Percentiles rank a stretch among this genome's conserved stretches.
Evolutionary conservation across 2,329 filamentous ascomycete species (phyloP).

Genomic region (Colletotrichum ledebouriae): DNA sequence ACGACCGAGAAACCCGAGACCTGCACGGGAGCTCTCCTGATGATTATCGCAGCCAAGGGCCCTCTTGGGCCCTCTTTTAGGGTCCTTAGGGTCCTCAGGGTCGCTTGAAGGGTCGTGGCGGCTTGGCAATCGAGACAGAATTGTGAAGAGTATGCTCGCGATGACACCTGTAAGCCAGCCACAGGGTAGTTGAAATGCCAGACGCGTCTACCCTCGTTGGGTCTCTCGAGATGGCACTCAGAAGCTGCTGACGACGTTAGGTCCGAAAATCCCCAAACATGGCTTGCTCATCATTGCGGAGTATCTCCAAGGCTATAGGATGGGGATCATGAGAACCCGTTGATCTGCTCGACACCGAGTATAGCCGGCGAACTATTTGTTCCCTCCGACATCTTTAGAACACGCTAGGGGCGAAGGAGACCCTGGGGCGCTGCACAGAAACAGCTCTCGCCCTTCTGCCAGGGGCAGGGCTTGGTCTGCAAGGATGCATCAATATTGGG

Average conservation of each 20-base stretch:
- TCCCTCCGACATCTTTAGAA: constrained; percentile 5
- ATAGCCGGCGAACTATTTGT: constrained; percentile 19
- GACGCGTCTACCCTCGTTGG: neutral
- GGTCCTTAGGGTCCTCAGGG: neutral
- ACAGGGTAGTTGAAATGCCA: neutral
- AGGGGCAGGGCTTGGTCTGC: constrained; percentile 32
- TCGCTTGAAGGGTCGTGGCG: neutral
- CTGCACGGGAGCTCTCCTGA: constrained; percentile 1
- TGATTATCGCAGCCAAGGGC: neutral
- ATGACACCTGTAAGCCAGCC: neutral
- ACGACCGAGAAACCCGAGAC: neutral
- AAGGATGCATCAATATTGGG: constrained; percentile 39
- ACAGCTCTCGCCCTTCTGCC: constrained; percentile 21
- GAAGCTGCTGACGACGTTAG: constrained; percentile 8
- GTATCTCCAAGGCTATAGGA: constrained; percentile 7
- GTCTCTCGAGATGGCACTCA: neutral
- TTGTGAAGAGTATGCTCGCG: neutral
- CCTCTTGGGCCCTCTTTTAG: neutral
- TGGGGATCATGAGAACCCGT: constrained; percentile 15
- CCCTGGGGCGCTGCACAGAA: constrained; percentile 19
- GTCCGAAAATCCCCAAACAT: constrained; percentile 13
- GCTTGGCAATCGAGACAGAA: constrained; percentile 4
- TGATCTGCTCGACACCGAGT: constrained; percentile 19
- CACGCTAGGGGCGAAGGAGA: constrained; percentile 13
- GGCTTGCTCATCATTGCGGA: constrained; percentile 12